Evolutionary conservation across 192 early-diverging fungal species (phyloP).

Genomic region (Cetraspora pellucida): DNA sequence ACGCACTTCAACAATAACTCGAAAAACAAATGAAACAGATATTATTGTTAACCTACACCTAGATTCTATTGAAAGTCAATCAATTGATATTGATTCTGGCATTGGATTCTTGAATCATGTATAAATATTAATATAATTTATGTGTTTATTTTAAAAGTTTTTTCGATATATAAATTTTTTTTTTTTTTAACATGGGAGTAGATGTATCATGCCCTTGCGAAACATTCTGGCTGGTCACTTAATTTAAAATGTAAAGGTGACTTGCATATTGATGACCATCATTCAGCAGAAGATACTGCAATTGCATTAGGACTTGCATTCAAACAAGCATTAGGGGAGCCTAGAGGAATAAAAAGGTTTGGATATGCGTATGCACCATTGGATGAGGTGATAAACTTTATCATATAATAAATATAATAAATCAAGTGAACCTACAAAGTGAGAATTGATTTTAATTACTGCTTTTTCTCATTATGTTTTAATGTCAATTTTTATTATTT

Average conservation of each 20-base stretch:
- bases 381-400: conserved; percentile 73
- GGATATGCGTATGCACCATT: conserved; percentile 94
- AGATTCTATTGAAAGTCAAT: conserved; percentile 63
- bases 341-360: conserved; percentile 89
- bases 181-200: conserved; percentile 36
- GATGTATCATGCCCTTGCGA: conserved; percentile 98
- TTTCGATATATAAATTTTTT: not conserved
- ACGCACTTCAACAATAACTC: conserved; percentile 60
- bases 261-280: conserved; percentile 97
- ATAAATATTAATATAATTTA: not conserved
- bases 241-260: conserved; percentile 86
- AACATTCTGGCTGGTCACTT: conserved; percentile 92
- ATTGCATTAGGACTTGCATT: conserved; percentile 94
- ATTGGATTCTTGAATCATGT: conserved; percentile 98
- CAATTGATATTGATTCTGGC: conserved; percentile 83
- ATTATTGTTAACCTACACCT: conserved; percentile 72
- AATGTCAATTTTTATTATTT: not conserved
- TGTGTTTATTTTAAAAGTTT: not conserved
- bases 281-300: conserved; percentile 95
- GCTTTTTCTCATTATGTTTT: too few relatives aligned
- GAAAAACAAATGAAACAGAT: conserved; percentile 96
- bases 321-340: conserved; percentile 86
- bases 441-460: not conserved
- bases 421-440: not conserved
- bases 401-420: not conserved